These are phyloP conservation scores for Fusarium acutatum DNA, from an alignment of 2,329 filamentous ascomycete species.

Conservation along the genomic window DNA sequence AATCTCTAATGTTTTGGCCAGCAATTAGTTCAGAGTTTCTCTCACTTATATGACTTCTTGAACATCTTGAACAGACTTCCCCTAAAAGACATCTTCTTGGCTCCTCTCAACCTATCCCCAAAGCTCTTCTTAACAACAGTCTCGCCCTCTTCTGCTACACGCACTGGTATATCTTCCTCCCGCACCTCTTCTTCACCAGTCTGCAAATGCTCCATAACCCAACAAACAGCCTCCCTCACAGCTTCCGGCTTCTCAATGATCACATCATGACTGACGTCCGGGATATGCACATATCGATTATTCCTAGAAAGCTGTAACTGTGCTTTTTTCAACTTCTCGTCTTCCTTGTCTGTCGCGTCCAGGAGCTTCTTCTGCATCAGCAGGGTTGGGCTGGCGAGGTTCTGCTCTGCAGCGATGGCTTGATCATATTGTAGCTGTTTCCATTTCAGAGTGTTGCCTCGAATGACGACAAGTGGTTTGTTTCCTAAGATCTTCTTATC, in stretches of 20 bases:
- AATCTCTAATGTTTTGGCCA: neutral
- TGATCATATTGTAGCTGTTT: slow-evolving; percentile 24
- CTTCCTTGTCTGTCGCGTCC: slow-evolving; percentile 24
- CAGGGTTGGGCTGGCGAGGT: neutral
- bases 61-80: neutral
- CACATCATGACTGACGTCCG: slow-evolving; percentile 31
- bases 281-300: slow-evolving; percentile 28
- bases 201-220: slow-evolving; percentile 26
- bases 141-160: rapidly evolving
- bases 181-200: rapidly evolving
- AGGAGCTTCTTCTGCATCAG: slow-evolving; percentile 16
- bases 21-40: neutral
- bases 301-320: slow-evolving; percentile 27
- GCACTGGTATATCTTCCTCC: rapidly evolving
- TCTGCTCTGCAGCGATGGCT: neutral
- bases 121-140: neutral
- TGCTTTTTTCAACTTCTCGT: slow-evolving; percentile 31
- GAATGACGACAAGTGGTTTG: slow-evolving; percentile 30
- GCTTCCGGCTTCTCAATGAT: slow-evolving; percentile 21
- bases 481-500: slow-evolving; percentile 1
- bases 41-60: neutral
- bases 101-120: neutral
- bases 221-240: slow-evolving; percentile 17
- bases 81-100: neutral
- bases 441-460: slow-evolving; percentile 34